Evolutionary conservation across 1,139 yeast genomes (phyloP).

Genomic region (Magnusiomyces suaveolens): DNA sequence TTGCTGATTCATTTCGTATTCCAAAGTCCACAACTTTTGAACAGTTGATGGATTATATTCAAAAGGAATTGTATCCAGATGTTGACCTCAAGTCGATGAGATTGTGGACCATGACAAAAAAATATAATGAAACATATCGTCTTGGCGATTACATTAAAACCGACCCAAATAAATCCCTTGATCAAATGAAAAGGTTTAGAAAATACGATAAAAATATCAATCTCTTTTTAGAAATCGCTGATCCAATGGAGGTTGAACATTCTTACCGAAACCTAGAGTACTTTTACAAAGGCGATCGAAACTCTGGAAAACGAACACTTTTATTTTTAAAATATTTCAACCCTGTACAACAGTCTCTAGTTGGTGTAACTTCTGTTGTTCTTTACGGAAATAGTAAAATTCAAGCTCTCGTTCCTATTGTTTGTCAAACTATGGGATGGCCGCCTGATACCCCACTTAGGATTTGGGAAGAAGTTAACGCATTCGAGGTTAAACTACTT

Average conservation of each 20-base stretch:
- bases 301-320: conserved; percentile 33
- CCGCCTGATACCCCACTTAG: conserved; percentile 36
- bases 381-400: conserved; percentile 45
- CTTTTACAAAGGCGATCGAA: too few species aligned
- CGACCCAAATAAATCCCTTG: too few species aligned
- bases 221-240: too few species aligned
- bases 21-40: conserved; percentile 48
- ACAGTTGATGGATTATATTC: conserved; percentile 44
- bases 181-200: too few species aligned
- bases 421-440: conserved; percentile 42
- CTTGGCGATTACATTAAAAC: too few species aligned
- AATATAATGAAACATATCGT: conserved; percentile 68
- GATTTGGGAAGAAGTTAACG: conserved; percentile 65
- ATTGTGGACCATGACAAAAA: conserved; percentile 55
- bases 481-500: too few species aligned
- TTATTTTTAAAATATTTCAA: conserved; percentile 69
- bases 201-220: too few species aligned
- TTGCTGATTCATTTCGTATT: conserved; percentile 45
- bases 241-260: too few species aligned
- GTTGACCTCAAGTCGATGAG: conserved; percentile 33
- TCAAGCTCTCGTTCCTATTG: conserved; percentile 36
- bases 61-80: conserved; percentile 34
- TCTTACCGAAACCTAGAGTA: too few species aligned
- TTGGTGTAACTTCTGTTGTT: conserved; percentile 55
- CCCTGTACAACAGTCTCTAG: conserved; percentile 41